These are phyloP conservation scores for Hysterium pulicare DNA, from an alignment of 2,329 filamentous ascomycete species.

Conservation along the genomic window DNA sequence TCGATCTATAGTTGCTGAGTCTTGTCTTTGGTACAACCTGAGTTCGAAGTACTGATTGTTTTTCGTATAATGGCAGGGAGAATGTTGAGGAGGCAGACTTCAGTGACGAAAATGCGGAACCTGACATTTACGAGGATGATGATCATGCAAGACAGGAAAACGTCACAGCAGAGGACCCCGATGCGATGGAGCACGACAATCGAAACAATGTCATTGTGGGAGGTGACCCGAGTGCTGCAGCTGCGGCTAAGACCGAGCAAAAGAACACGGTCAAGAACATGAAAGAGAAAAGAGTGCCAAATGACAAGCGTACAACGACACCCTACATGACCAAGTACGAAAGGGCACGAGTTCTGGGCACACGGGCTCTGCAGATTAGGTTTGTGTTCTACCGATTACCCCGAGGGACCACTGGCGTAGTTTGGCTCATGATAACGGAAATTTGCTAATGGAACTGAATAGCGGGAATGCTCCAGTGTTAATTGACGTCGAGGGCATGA, in stretches of 20 bases:
- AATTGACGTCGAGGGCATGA: slow-evolving; percentile 95
- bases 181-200: slow-evolving; percentile 24
- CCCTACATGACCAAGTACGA: slow-evolving; percentile 99
- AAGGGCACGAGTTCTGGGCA: slow-evolving; percentile 86
- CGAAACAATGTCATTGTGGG: slow-evolving; percentile 44
- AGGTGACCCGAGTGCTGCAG: slow-evolving; percentile 53
- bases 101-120: slow-evolving; percentile 56
- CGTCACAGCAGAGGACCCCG: slow-evolving; percentile 31
- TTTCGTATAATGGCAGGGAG: no score
- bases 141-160: slow-evolving; percentile 58
- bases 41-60: no score
- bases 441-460: slow-evolving; percentile 16
- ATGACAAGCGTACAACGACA: slow-evolving; percentile 84
- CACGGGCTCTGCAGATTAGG: slow-evolving; percentile 93
- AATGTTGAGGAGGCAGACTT: no score
- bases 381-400: no score
- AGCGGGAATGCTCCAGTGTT: slow-evolving; percentile 98
- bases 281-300: slow-evolving; percentile 82
- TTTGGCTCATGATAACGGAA: no score
- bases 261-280: slow-evolving; percentile 57
- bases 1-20: no score
- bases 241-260: slow-evolving; percentile 37
- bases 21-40: no score
- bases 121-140: slow-evolving; percentile 63
- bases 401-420: no score